Evolutionary conservation across 208 protist genomes (phyloP).

Genomic region (Acanthamoeba rhysodes): DNA sequence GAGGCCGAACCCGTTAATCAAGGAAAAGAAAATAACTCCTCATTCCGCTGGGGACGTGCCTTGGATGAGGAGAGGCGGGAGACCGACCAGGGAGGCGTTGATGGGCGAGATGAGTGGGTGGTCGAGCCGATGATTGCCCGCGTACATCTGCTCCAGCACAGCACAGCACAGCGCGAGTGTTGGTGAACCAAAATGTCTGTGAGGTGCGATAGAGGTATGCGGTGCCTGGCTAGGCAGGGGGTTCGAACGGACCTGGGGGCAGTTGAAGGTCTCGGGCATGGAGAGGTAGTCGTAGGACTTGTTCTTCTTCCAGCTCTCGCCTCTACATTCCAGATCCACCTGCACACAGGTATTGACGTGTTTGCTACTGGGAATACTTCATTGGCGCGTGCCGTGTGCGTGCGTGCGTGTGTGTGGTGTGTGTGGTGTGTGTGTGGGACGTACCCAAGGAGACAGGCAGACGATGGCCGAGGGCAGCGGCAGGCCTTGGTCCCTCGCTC

Average conservation of each 20-base stretch:
- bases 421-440: too few species aligned
- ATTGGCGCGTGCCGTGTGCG: not conserved
- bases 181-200: not conserved
- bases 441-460: constrained; percentile 64
- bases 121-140: not conserved
- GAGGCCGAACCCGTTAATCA: not conserved
- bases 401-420: not conserved
- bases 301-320: constrained; percentile 36
- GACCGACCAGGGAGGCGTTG: constrained; percentile 1
- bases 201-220: not conserved
- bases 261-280: constrained; percentile 67
- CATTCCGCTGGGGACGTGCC: not conserved
- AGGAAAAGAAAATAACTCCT: not conserved
- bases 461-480: constrained; percentile 32
- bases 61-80: constrained; percentile 65
- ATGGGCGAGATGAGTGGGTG: constrained; percentile 65
- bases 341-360: not conserved
- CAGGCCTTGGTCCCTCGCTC: not conserved
- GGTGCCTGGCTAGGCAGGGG: not conserved
- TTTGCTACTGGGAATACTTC: too few species aligned
- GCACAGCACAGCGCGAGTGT: not conserved
- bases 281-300: constrained; percentile 29
- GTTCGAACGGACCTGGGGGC: not conserved
- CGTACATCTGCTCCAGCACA: constrained; percentile 8
- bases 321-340: constrained; percentile 26